Evolutionary conservation across 257 asterid genomes (phyloP).

Genomic region (Solanum boliviense): DNA sequence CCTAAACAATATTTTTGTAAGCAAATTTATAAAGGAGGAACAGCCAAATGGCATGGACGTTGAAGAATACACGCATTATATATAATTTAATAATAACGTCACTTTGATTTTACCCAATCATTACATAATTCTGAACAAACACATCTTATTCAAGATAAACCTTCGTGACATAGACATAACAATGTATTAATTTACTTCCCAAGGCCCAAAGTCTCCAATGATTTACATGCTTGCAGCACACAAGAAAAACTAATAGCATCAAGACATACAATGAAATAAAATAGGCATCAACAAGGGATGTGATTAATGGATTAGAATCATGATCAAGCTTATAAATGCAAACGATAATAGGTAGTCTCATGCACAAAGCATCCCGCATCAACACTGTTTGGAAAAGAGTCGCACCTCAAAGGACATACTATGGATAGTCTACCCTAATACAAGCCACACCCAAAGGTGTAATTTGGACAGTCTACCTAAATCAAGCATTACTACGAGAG

Average conservation of each 20-base stretch:
- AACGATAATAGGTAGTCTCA: neutral
- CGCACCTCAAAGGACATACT: neutral
- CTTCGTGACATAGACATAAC: conserved; percentile 15
- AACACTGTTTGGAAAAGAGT: neutral
- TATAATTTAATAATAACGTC: neutral
- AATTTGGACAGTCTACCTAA: neutral
- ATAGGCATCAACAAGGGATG: conserved; percentile 59
- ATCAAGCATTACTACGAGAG: neutral
- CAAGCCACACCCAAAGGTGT: neutral
- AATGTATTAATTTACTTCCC: conserved; percentile 46
- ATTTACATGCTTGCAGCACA: conserved; percentile 71
- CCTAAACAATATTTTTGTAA: neutral
- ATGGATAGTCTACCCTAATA: neutral
- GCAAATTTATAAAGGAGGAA: neutral
- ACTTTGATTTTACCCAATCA: neutral
- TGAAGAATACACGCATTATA: neutral
- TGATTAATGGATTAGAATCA: conserved; percentile 26
- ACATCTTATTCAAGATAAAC: conserved; percentile 16
- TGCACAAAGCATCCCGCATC: neutral
- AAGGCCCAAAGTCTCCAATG: conserved; percentile 33
- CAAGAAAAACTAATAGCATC: conserved; percentile 71
- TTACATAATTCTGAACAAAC: conserved; percentile 25
- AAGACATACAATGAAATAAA: conserved; percentile 8
- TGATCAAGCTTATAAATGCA: conserved; percentile 12
- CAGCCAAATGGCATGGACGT: neutral